Evolutionary conservation across 495 filamentous ascomycete genomes (phyloP).

Genomic region (Aspergillus conjunctus): DNA sequence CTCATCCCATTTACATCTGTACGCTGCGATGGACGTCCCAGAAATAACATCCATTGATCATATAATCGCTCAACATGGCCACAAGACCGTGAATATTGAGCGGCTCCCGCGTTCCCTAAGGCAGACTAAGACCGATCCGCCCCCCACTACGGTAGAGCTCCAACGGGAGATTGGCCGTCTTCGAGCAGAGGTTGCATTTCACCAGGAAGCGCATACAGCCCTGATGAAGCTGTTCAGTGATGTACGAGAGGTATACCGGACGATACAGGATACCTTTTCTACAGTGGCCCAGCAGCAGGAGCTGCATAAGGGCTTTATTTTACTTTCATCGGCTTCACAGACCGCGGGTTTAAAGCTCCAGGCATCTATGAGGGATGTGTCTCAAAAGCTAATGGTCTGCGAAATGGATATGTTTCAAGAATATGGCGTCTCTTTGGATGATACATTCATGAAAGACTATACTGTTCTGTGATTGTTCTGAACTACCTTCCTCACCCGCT

Average conservation of each 20-base stretch:
- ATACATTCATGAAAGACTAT: constrained; percentile 12
- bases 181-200: constrained; percentile 17
- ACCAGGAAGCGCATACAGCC: constrained; percentile 18
- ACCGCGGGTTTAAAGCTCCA: background rate
- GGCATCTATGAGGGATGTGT: background rate
- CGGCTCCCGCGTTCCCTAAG: constrained; percentile 17
- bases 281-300: background rate
- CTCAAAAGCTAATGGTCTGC: background rate
- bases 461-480: background rate
- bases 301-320: background rate
- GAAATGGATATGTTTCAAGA: background rate
- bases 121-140: constrained; percentile 7
- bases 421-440: constrained; percentile 10
- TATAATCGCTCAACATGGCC: constrained; percentile 14
- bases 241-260: constrained; percentile 14
- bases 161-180: constrained; percentile 17
- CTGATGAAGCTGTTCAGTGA: constrained; percentile 17
- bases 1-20: background rate
- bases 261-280: constrained; percentile 14
- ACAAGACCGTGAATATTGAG: constrained; percentile 20
- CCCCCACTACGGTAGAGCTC: constrained; percentile 13
- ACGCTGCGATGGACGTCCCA: too few species aligned
- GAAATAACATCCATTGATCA: constrained; percentile 18
- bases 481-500: too few species aligned
- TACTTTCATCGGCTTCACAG: background rate